Percentiles rank a stretch among this genome's conserved stretches.
Conservation (phyloP, 371 early-diverging fungal genomes). For the Apophysomyces variabilis region DNA sequence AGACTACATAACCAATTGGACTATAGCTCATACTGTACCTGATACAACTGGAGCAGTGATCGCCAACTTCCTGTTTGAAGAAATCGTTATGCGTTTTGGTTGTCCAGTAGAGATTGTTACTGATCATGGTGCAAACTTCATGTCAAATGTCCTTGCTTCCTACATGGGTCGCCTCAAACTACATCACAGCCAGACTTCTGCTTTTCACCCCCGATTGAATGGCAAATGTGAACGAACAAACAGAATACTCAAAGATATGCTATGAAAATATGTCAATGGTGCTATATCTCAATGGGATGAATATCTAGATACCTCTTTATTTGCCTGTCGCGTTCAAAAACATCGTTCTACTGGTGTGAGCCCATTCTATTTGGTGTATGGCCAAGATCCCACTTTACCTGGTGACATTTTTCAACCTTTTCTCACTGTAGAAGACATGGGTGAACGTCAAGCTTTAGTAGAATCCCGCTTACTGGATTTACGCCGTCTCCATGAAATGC, state of each 20-base stretch:
- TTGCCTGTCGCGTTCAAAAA: slow-evolving; percentile 14
- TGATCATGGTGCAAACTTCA: slow-evolving; percentile 5
- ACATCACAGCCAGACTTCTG: slow-evolving; percentile 16
- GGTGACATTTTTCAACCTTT: slow-evolving; percentile 16
- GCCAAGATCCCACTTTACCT: slow-evolving; percentile 11
- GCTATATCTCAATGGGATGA: slow-evolving; percentile 17
- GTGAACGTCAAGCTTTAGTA: neutral
- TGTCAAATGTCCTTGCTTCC: slow-evolving; percentile 6
- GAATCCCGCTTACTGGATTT: neutral
- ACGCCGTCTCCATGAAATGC: neutral
- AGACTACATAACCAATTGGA: slow-evolving; percentile 34
- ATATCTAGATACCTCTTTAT: slow-evolving; percentile 18
- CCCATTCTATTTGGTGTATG: slow-evolving; percentile 14
- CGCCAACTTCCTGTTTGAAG: slow-evolving; percentile 37
- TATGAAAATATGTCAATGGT: slow-evolving; percentile 28
- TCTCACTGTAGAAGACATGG: neutral
- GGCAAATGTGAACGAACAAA: slow-evolving; percentile 29
- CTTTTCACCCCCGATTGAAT: slow-evolving; percentile 19
- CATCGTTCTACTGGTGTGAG: slow-evolving; percentile 10
- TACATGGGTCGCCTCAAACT: slow-evolving; percentile 3
- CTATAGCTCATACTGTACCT: slow-evolving; percentile 36
- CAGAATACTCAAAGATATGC: slow-evolving; percentile 16
- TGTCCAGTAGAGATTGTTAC: too few species aligned
- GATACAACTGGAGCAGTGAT: slow-evolving; percentile 33
- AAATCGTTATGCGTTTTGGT: slow-evolving; percentile 21